Evolutionary conservation across 805 yeast species (phyloP), one percentile per base, ranked within the genome.

Genomic region (Kluyveromyces dobzhanskii): DNA sequence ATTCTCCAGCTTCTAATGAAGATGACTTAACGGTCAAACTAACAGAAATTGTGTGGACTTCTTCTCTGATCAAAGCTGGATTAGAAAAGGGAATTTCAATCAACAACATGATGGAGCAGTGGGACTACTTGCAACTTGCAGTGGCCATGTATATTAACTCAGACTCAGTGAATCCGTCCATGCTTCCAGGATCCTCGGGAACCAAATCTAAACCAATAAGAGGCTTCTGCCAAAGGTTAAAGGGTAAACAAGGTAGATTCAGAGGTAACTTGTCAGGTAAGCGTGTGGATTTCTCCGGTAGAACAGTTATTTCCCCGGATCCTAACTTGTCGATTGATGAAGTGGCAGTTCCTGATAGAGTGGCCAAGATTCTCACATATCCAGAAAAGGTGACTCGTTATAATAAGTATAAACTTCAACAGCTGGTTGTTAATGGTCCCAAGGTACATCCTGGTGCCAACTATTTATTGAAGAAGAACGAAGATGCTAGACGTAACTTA

Each of bases 191-290:
- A 19, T 67, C 73, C 16, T 75, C 76, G 3, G 73, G 72, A 32
- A 67, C 72, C 19, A 71, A 80, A 25, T 74, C 77, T 1, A 83
- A 83, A 51, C 71, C 85, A 21, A 92, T 92, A 44, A 71, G 97
- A 55, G 99, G 97, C 4, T 78, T 92, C 47, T 92, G 98, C 61
- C 99, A 92, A 67, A 77, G 99, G 57, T 71, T 92, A 47, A 92
- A 92, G 65, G 99, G 99, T 61, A 92, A 92, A 51, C 97, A 92
- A 65, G 99, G 99, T 55, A 81, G 99, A 59, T 94, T 92, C 67
- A 76, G 99, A 70, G 99, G 99, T 49, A 92, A 92, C 57, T 67
- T 92, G 51, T 87, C 97, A 1, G 99, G 99, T 63, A 92, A 92
- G 64, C 84, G 99, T 69, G 99, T 92, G 18, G 99, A 92, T 63